Evolutionary conservation across 495 filamentous ascomycete genomes (phyloP).

Genomic region (Glutinoglossum americanum): DNA sequence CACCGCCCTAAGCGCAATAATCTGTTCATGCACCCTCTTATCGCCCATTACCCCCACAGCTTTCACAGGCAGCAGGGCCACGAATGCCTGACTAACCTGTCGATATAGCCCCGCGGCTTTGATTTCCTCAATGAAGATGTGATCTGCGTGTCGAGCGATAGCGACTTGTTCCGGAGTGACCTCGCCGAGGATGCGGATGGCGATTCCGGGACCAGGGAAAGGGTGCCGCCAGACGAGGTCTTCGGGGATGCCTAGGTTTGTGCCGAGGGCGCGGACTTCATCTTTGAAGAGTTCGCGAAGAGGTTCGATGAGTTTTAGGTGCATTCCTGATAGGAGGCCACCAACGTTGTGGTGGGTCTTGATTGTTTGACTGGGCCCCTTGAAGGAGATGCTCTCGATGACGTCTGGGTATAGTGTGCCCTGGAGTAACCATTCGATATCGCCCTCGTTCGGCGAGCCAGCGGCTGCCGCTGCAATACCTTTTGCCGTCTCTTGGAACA

Average conservation of each 20-base stretch:
- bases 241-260: constrained; percentile 50
- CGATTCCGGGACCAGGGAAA: constrained; percentile 71
- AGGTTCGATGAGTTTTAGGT: constrained; percentile 57
- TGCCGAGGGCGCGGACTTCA: constrained; percentile 61
- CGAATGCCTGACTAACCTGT: constrained; percentile 65
- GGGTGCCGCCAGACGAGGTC: constrained; percentile 70
- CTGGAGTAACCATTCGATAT: constrained; percentile 69
- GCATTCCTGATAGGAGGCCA: constrained; percentile 35
- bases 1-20: constrained; percentile 43
- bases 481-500: constrained; percentile 65
- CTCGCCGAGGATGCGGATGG: constrained; percentile 75
- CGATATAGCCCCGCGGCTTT: constrained; percentile 63
- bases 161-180: constrained; percentile 59
- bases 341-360: constrained; percentile 80
- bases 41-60: constrained; percentile 73
- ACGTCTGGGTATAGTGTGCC: constrained; percentile 69
- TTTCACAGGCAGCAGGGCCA: constrained; percentile 45
- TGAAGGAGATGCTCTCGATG: constrained; percentile 65
- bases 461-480: constrained; percentile 49
- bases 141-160: constrained; percentile 66
- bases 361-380: constrained; percentile 62
- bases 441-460: constrained; percentile 35
- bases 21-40: constrained; percentile 35
- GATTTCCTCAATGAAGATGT: constrained; percentile 80
- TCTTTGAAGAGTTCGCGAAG: constrained; percentile 67